Percentiles rank a stretch among this genome's conserved stretches.
Evolutionary conservation across 2,329 filamentous ascomycete species (phyloP).

Genomic region (Exophiala spinifera): DNA sequence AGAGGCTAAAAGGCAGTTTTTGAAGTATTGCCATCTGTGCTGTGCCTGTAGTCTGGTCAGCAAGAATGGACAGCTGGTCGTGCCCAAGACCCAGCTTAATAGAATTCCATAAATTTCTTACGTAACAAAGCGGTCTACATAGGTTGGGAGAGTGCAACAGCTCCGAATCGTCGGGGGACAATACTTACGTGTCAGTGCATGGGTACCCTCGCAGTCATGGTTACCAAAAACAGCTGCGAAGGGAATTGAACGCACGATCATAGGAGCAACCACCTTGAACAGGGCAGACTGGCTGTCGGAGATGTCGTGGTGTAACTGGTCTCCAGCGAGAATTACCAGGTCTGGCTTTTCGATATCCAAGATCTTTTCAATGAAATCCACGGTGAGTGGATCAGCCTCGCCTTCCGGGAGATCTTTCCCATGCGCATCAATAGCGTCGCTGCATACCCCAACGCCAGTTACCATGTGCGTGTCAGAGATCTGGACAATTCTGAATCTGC

Average conservation of each 20-base stretch:
- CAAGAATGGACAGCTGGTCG: slow-evolving; percentile 29
- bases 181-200: slow-evolving; percentile 41
- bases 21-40: slow-evolving; percentile 32
- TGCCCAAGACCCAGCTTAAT: slow-evolving; percentile 29
- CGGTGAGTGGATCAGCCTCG: slow-evolving; percentile 22
- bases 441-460: slow-evolving; percentile 33
- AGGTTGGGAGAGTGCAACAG: slow-evolving; percentile 25
- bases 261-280: slow-evolving; percentile 16
- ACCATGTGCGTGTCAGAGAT: slow-evolving; percentile 34
- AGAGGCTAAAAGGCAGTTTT: slow-evolving; percentile 15
- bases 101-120: slow-evolving; percentile 4
- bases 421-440: slow-evolving; percentile 36
- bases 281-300: slow-evolving; percentile 35
- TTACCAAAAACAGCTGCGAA: slow-evolving; percentile 10
- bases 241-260: slow-evolving; percentile 12
- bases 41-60: slow-evolving; percentile 35
- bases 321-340: slow-evolving; percentile 16
- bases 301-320: slow-evolving; percentile 28
- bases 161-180: no score
- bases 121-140: slow-evolving; percentile 25
- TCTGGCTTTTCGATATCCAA: slow-evolving; percentile 19
- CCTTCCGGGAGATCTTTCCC: slow-evolving; percentile 32
- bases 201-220: slow-evolving; percentile 17
- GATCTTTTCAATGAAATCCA: slow-evolving; percentile 17
- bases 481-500: slow-evolving; percentile 13